Evolutionary conservation across 2,329 filamentous ascomycete species (phyloP).

Genomic region (Teratosphaeria viscida): DNA sequence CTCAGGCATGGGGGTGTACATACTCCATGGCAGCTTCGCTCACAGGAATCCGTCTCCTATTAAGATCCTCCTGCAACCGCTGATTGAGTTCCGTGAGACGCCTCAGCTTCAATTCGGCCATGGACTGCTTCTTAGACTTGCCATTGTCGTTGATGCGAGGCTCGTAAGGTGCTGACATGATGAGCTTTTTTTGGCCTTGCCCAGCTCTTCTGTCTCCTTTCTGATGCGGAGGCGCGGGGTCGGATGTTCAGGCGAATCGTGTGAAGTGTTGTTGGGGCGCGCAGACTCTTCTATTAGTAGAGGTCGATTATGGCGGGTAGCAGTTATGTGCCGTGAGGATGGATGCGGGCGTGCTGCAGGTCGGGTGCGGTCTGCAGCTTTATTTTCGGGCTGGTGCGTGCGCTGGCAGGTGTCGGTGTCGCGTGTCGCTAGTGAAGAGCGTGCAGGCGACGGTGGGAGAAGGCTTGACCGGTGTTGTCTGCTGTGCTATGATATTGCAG

Average conservation of each 20-base stretch:
- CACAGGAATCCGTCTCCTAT: conserved; percentile 88
- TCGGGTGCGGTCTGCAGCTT: background rate
- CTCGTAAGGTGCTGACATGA: conserved; percentile 54
- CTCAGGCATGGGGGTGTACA: conserved; percentile 10
- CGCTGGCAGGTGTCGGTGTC: background rate
- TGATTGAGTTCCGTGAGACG: conserved; percentile 95
- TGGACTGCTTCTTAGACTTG: conserved; percentile 95
- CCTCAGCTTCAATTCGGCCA: conserved; percentile 95
- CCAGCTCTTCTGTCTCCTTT: conserved; percentile 1
- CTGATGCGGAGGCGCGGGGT: conserved; percentile 7
- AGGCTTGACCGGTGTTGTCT: background rate
- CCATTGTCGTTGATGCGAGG: conserved; percentile 54
- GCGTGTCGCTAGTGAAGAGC: background rate
- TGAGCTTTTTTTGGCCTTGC: conserved; percentile 10
- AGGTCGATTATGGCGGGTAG: background rate
- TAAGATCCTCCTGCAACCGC: conserved; percentile 87
- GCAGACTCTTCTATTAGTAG: background rate
- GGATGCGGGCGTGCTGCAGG: background rate
- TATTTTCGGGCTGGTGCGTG: background rate
- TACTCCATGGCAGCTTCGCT: conserved; percentile 68
- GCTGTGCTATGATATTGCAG: background rate
- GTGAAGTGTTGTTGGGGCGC: background rate
- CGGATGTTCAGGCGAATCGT: background rate
- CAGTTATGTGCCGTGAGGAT: background rate
- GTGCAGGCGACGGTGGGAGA: background rate